Conservation (phyloP, 306 rosid species). For the Vigna reflexopilosa region DNA sequence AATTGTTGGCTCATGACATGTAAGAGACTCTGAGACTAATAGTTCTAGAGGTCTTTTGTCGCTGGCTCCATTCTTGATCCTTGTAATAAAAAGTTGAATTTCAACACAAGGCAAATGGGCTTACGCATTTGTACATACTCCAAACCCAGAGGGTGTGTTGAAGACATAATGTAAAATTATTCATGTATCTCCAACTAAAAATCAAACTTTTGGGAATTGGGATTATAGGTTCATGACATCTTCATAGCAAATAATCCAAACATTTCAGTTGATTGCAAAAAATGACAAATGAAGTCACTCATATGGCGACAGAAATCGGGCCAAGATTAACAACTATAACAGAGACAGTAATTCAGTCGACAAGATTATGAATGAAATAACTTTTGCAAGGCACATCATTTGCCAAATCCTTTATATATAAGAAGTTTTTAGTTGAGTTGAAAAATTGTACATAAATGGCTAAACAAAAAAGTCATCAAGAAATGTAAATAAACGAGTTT, state of each 20-base stretch:
- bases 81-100: no score
- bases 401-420: conserved; percentile 6
- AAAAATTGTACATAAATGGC: conserved; percentile 21
- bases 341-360: conserved; percentile 10
- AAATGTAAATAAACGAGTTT: conserved; percentile 21
- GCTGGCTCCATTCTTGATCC: no score
- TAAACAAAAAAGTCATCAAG: conserved; percentile 5
- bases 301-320: neutral
- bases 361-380: neutral
- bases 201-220: neutral
- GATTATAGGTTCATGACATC: neutral
- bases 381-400: conserved; percentile 19
- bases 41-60: no score
- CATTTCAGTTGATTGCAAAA: neutral
- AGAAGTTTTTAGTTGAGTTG: conserved; percentile 23
- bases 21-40: neutral
- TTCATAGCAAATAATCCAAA: conserved; percentile 21
- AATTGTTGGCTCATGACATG: neutral
- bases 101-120: no score
- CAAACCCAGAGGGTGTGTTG: neutral
- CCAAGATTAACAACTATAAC: conserved; percentile 4
- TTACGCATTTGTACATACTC: no score
- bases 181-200: neutral
- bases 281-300: conserved; percentile 9
- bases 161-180: neutral